A percentile compares a stretch with the other conserved stretches of the same genome.
These are phyloP conservation scores for Corymbia citriodora DNA, from an alignment of 441 rosid genomes.

Conservation along the genomic window DNA sequence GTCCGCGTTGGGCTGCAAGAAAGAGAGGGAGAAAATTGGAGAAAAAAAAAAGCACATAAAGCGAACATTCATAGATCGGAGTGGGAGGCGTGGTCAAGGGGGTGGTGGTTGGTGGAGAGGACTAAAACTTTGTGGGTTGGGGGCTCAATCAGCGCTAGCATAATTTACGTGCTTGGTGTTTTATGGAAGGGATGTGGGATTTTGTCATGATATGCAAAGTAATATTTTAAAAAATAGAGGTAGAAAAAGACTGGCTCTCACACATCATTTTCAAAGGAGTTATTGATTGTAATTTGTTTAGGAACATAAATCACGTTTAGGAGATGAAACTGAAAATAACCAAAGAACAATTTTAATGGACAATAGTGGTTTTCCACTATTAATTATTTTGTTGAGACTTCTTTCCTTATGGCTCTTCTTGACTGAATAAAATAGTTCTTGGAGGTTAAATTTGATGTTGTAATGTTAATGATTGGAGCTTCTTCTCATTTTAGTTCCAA, in stretches of 20 bases:
- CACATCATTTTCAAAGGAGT: rapidly evolving
- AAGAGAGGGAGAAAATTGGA: neutral
- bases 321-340: neutral
- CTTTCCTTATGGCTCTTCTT: no score
- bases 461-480: no score
- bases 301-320: neutral
- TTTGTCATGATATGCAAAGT: neutral
- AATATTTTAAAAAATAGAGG: rapidly evolving
- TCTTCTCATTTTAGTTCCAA: no score
- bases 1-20: neutral
- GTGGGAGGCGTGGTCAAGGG: neutral
- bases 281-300: neutral
- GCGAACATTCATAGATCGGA: neutral
- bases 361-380: neutral
- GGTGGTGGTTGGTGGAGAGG: neutral
- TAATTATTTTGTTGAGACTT: neutral
- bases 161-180: neutral
- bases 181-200: neutral
- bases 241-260: rapidly evolving
- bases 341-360: neutral
- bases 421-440: no score
- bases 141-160: neutral
- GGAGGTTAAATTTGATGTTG: no score
- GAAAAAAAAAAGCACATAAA: neutral
- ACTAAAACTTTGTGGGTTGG: neutral